These are phyloP conservation scores for Chalaropsis ovoidea DNA, from an alignment of 2,329 filamentous ascomycete species.

Conservation along the genomic window DNA sequence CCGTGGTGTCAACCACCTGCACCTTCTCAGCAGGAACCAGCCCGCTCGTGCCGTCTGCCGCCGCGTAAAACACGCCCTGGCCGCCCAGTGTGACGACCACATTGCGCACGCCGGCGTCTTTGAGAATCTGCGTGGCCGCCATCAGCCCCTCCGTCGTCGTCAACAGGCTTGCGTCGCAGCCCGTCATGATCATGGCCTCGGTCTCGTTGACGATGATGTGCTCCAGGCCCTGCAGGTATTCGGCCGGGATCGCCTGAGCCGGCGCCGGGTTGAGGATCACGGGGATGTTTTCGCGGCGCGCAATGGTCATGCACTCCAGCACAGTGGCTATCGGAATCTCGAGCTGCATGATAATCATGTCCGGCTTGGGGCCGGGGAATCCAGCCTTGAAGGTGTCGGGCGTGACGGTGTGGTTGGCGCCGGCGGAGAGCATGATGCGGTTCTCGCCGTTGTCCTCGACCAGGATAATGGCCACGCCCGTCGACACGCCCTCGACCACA, in stretches of 20 bases:
- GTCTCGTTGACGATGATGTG: conserved; percentile 67
- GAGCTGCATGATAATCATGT: conserved; percentile 50
- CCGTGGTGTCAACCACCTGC: conserved; percentile 65
- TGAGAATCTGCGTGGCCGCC: conserved; percentile 37
- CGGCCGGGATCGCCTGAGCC: conserved; percentile 48
- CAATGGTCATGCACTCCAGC: conserved; percentile 39
- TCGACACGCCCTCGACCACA: conserved; percentile 35
- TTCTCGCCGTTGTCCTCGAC: conserved; percentile 50
- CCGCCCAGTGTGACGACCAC: conserved; percentile 59
- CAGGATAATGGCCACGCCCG: conserved; percentile 49
- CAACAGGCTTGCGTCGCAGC: conserved; percentile 14
- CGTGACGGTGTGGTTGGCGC: conserved; percentile 38
- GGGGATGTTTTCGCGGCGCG: conserved; percentile 35
- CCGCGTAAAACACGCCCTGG: conserved; percentile 47
- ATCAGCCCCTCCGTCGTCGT: conserved; percentile 16
- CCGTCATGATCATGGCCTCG: conserved; percentile 51
- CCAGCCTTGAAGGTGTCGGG: conserved; percentile 13
- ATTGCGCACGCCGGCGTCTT: conserved; percentile 49
- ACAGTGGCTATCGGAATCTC: conserved; percentile 48
- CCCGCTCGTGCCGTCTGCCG: conserved; percentile 34
- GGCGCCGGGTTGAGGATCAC: conserved; percentile 64
- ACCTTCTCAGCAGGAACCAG: conserved; percentile 38
- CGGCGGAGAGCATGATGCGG: conserved; percentile 47
- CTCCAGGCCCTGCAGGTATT: conserved; percentile 48
- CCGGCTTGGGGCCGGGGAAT: conserved; percentile 36